Conservation (phyloP, 2,329 filamentous ascomycete species). For the Rachicladosporium sp. region DNA sequence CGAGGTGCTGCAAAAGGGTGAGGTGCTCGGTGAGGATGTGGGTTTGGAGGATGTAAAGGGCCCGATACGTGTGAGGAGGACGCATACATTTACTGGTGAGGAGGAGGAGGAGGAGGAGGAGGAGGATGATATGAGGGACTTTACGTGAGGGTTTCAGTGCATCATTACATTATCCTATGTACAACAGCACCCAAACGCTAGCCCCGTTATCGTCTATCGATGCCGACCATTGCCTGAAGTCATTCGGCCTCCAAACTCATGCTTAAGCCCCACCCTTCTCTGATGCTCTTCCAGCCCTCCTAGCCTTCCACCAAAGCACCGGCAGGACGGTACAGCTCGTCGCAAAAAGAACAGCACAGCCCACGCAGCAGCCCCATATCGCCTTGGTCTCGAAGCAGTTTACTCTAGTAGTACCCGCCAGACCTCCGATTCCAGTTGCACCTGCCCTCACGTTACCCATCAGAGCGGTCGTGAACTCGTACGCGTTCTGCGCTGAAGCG, state of each 20-base stretch:
- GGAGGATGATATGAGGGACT: no score
- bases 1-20: constrained; percentile 38
- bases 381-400: constrained; percentile 78
- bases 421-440: constrained; percentile 40
- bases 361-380: constrained; percentile 76
- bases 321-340: constrained; percentile 34
- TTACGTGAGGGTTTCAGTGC: no score
- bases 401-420: constrained; percentile 47
- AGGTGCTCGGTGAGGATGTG: constrained; percentile 23
- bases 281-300: constrained; percentile 22
- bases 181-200: no score
- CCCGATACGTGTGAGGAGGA: constrained; percentile 32
- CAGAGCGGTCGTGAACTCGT: constrained; percentile 42
- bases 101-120: no score
- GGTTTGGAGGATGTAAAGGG: constrained; percentile 27
- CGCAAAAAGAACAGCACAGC: constrained; percentile 47
- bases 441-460: constrained; percentile 38
- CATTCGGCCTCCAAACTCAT: no score
- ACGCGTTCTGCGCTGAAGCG: constrained; percentile 36
- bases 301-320: constrained; percentile 38
- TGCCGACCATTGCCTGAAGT: no score
- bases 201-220: no score
- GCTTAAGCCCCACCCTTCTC: constrained; percentile 3
- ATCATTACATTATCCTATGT: no score
- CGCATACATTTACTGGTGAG: neutral